Evolutionary conservation across 768 basidiomycete genomes (phyloP).

Genomic region (Psilocybe tampanensis): DNA sequence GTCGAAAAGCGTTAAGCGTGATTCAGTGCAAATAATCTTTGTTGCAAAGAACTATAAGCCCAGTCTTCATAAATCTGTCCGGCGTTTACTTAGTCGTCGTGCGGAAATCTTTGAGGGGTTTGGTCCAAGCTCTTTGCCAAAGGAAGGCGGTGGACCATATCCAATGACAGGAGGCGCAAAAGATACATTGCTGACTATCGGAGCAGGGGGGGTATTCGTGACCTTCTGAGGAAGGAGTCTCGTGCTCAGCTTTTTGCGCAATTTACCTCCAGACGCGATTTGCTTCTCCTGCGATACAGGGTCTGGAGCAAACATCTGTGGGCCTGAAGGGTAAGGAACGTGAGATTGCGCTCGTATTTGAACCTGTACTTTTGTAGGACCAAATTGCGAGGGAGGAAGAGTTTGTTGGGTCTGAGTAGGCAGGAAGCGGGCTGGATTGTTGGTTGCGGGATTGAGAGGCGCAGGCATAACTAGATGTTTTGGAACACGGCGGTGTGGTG

Average conservation of each 20-base stretch:
- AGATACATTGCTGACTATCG: constrained; percentile 29
- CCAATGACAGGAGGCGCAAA: constrained; percentile 32
- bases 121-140: constrained; percentile 15
- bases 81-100: constrained; percentile 46
- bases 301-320: constrained; percentile 8
- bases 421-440: constrained; percentile 6
- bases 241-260: constrained; percentile 31
- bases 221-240: constrained; percentile 12
- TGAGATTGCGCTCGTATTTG: constrained; percentile 12
- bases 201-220: constrained; percentile 19
- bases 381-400: constrained; percentile 13
- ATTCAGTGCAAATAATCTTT: neutral
- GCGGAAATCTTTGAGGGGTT: constrained; percentile 29
- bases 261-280: constrained; percentile 24
- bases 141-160: constrained; percentile 12
- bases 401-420: constrained; percentile 2
- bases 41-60: neutral
- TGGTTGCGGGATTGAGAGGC: constrained; percentile 47
- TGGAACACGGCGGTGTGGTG: constrained; percentile 45
- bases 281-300: constrained; percentile 23
- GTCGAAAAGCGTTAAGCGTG: neutral
- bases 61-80: constrained; percentile 32
- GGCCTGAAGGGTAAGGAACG: constrained; percentile 3
- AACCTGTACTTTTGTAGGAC: constrained; percentile 13
- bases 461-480: constrained; percentile 76